These are phyloP conservation scores for Tolypocladium tropicale DNA, from an alignment of 2,329 filamentous ascomycete species.

Conservation along the genomic window DNA sequence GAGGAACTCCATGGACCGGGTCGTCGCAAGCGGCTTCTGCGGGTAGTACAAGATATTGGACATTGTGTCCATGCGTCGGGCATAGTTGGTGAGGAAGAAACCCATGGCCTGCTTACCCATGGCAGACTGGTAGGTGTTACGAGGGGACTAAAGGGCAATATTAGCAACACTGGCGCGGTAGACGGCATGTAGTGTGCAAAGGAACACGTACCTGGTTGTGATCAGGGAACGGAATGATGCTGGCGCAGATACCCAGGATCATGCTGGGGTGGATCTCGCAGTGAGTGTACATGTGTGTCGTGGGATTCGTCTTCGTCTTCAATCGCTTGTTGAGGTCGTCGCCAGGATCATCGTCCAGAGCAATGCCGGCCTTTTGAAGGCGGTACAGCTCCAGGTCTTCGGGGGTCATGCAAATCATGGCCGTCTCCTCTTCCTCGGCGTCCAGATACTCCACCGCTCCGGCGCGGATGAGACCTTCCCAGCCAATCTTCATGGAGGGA, in stretches of 20 bases:
- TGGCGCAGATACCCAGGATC: slow-evolving; percentile 96
- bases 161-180: neutral
- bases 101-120: slow-evolving; percentile 99
- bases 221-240: slow-evolving; percentile 98
- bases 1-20: slow-evolving; percentile 95
- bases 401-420: slow-evolving; percentile 99
- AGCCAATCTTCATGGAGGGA: slow-evolving; percentile 60
- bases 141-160: slow-evolving; percentile 57
- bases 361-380: slow-evolving; percentile 55
- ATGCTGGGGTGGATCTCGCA: slow-evolving; percentile 99
- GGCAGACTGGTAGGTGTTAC: slow-evolving; percentile 98
- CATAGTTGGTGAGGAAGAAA: slow-evolving; percentile 95
- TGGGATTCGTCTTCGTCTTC: slow-evolving; percentile 77
- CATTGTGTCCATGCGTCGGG: slow-evolving; percentile 98
- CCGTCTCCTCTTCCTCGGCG: slow-evolving; percentile 94
- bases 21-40: slow-evolving; percentile 93
- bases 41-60: slow-evolving; percentile 98
- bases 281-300: slow-evolving; percentile 89
- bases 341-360: slow-evolving; percentile 48
- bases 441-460: slow-evolving; percentile 95
- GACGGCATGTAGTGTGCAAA: neutral
- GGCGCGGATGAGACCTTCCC: slow-evolving; percentile 73
- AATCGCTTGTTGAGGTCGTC: slow-evolving; percentile 74
- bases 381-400: slow-evolving; percentile 80
- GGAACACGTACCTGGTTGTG: slow-evolving; percentile 69